phyloP scores from a whole-genome alignment of 208 protist genomes.

The Wallacemonas collosoma region DNA sequence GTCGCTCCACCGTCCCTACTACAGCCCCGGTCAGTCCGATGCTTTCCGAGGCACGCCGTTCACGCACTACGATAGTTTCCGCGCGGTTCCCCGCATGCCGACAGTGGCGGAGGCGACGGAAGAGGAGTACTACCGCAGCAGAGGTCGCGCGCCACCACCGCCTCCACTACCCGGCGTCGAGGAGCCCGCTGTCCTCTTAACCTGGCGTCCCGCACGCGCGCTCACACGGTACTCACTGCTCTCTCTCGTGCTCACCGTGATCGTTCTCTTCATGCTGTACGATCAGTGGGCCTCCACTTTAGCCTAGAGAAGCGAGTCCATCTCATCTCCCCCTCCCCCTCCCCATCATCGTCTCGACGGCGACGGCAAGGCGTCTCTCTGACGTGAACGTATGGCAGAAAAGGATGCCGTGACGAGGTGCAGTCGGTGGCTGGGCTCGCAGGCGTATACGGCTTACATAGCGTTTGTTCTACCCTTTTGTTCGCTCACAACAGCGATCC shows the following conservation, averaged over 20 bases:
- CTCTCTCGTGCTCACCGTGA: slow-evolving; percentile 19
- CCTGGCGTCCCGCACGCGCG: slow-evolving; percentile 49
- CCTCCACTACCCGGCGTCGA: not conserved
- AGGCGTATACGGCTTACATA: too few species aligned
- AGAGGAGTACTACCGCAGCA: slow-evolving; percentile 12
- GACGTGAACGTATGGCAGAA: too few species aligned
- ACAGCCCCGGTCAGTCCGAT: slow-evolving; percentile 10
- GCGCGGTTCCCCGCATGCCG: not conserved
- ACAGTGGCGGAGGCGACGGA: not conserved
- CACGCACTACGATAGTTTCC: slow-evolving; percentile 4
- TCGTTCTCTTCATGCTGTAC: slow-evolving; percentile 18
- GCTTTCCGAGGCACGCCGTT: slow-evolving; percentile 10
- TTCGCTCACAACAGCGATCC: too few species aligned
- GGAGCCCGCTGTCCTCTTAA: slow-evolving; percentile 32
- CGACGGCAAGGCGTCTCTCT: too few species aligned
- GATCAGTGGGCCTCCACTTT: not conserved
- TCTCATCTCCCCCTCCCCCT: not conserved
- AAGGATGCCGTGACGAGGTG: too few species aligned
- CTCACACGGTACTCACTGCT: slow-evolving; percentile 40
- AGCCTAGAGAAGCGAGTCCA: not conserved
- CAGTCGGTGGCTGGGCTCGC: too few species aligned
- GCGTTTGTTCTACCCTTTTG: too few species aligned
- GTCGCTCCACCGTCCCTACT: slow-evolving; percentile 20
- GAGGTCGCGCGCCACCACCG: not conserved
- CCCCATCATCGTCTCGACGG: too few species aligned